Evolutionary conservation across 2,329 filamentous ascomycete genomes (phyloP), one percentile per base, ranked within the genome.

Genomic region (Sporothrix sp.): DNA sequence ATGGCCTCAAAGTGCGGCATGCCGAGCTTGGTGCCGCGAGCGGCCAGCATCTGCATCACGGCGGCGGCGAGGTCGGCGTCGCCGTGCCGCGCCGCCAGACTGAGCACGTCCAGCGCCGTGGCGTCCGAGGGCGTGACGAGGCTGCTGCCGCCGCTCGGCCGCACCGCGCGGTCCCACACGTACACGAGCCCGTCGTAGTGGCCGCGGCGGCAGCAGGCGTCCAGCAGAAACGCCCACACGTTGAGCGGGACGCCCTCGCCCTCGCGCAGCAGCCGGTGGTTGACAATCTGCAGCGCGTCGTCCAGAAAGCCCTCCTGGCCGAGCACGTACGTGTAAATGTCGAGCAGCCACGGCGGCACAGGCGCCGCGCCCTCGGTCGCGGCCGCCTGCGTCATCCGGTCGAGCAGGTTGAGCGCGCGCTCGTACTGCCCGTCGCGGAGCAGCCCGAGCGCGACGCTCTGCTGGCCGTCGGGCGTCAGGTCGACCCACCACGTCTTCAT

Each of bases 401-500:
- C 82, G 37, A 95, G 66, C 57, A 79, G 79, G 47, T 78, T 73
- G 52, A 95, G 70, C 1, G 88, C 90, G 56, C 90, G 70, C 67
- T 97, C 93, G 55, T 87, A 82, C 59, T 94, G 84, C 1, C 81
- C 79, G 59, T 96, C 90, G 18, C 89, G 78, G 32, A 97, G 71
- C 53, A 94, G 68, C 0, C 87, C 88, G 9, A 87, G 68, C 1
- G 84, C 76, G 18, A 94, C 72, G 61, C 78, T 79, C 58, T 85
- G 78, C 62, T 77, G 78, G 8, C 81, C 84, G 7, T 75, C 71
- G 10, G 73, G 75, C 37, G 73, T 79, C 8, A 86, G 68, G 8
- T 71, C 68, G 48, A 85, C 75, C 85, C 88, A 95, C 56, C 79
- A 74, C 51, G 79, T 73, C 59, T 79, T 79, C 84, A 93, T 88